Conservation (phyloP, 352 stramenopile species). For the Elongisporangium undulatum region DNA sequence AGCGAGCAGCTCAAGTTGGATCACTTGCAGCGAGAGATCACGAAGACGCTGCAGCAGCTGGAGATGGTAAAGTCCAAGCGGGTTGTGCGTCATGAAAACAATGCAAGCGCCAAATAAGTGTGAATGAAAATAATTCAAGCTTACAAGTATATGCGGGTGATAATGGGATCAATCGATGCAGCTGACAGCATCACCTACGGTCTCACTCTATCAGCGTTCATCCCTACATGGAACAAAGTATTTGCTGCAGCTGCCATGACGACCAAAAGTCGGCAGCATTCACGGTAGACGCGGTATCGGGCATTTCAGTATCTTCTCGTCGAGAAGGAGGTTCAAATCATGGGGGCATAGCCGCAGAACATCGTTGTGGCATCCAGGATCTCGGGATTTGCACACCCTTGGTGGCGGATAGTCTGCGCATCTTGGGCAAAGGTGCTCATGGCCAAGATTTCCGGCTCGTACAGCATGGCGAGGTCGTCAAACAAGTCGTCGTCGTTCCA, state of each 20-base stretch:
- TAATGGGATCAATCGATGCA: background rate
- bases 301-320: background rate
- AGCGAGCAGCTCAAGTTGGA: constrained; percentile 53
- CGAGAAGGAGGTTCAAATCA: background rate
- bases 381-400: background rate
- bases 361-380: background rate
- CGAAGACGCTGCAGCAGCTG: constrained; percentile 47
- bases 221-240: background rate
- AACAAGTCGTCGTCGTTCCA: constrained; percentile 43
- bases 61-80: constrained; percentile 18
- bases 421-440: background rate
- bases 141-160: background rate
- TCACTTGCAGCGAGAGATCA: constrained; percentile 53
- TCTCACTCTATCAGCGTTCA: background rate
- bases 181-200: background rate
- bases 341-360: background rate
- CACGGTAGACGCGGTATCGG: background rate
- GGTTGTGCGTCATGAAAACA: background rate
- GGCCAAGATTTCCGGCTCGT: constrained; percentile 16
- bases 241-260: background rate
- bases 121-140: background rate
- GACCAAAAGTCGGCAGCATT: background rate
- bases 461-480: constrained; percentile 25
- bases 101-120: background rate
- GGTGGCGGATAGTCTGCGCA: background rate